Base-by-base conservation (phyloP, 2,329 filamentous ascomycete species). In the Penicillium sp. region DNA sequence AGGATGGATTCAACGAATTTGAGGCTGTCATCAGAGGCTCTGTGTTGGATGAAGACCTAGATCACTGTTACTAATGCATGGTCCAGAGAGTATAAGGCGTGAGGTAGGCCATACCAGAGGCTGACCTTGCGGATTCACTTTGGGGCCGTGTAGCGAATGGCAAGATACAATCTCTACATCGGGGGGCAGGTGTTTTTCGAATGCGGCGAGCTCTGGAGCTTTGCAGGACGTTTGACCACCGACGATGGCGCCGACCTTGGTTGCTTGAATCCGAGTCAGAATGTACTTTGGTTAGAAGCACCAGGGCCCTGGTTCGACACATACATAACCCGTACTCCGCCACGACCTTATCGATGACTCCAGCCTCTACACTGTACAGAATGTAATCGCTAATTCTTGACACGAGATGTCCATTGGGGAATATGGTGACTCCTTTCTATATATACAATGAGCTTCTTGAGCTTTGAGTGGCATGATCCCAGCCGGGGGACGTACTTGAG, bases 181-280 rank as follows among this genome's bases (percentile, higher is more conserved):
- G 35, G 78, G 67, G 1, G 94, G 94, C 18, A 99, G 84, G 75
- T 96, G 84, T 63, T 86, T 85, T 66, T 97, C 93, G 65, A 99
- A 97, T 3, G 94, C 93, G 35, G 86, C 86, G 67, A 99, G 94
- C 74, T 99, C 94, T 21, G 94, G 94, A 46, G 91, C 91, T 77
- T 99, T 99, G 82, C 94, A 99, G 1, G 94, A 97, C 1, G 94
- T 99, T 74, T 99, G 94, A 9, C 94, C 94, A 56, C 94, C 95
- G 23, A 99, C 94, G 59, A 99, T 95, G 61, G 94, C 94, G 60
- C 90, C 89, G 68, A 94, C 83, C 73, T 97, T 97, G 55, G 94
- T 99, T 62, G 94, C 92, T 96, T 69, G 60, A 29, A 41, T 50
- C 46, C 52, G 42, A 52, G 65, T 72, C 60, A 71, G 68, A 67